Evolutionary conservation across 495 filamentous ascomycete genomes (phyloP).

Genomic region (Penicillium parvum): DNA sequence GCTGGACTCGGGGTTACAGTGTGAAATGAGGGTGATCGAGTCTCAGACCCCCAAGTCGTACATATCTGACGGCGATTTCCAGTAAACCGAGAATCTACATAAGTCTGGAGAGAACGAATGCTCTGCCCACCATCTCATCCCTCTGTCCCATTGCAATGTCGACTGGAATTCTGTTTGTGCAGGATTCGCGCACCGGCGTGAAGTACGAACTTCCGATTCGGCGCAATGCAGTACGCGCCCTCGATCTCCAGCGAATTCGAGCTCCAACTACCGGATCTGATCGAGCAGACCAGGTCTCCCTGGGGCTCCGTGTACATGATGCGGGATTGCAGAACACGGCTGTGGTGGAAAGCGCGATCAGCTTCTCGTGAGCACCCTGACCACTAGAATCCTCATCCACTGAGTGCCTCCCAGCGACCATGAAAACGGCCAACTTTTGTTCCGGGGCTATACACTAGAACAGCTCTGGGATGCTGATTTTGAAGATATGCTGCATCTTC

Average conservation of each 20-base stretch:
- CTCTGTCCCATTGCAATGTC: conserved; percentile 21
- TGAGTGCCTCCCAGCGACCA: conserved; percentile 22
- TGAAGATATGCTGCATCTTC: conserved; percentile 35
- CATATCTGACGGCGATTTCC: too few relatives aligned
- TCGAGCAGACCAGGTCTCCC: conserved; percentile 21
- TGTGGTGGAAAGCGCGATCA: conserved; percentile 46
- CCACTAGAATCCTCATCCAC: background rate
- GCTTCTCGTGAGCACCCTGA: conserved; percentile 42
- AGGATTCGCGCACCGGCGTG: conserved; percentile 47
- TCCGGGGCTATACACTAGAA: conserved; percentile 29
- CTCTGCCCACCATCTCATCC: background rate
- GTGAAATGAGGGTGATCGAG: too few relatives aligned
- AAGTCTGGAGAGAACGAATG: too few relatives aligned
- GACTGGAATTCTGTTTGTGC: conserved; percentile 32
- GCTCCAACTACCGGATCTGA: conserved; percentile 13
- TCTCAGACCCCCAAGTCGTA: too few relatives aligned
- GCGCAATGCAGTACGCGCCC: conserved; percentile 46
- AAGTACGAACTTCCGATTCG: conserved; percentile 49
- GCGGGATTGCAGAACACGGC: conserved; percentile 54
- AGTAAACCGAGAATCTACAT: too few relatives aligned
- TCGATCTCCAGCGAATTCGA: conserved; percentile 46
- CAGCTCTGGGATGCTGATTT: conserved; percentile 36
- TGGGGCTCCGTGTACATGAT: conserved; percentile 48
- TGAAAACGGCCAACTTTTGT: conserved; percentile 25
- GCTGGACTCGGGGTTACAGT: too few relatives aligned